phyloP scores from a whole-genome alignment of 1,139 yeast species.

The Yamadazyma sp. region DNA sequence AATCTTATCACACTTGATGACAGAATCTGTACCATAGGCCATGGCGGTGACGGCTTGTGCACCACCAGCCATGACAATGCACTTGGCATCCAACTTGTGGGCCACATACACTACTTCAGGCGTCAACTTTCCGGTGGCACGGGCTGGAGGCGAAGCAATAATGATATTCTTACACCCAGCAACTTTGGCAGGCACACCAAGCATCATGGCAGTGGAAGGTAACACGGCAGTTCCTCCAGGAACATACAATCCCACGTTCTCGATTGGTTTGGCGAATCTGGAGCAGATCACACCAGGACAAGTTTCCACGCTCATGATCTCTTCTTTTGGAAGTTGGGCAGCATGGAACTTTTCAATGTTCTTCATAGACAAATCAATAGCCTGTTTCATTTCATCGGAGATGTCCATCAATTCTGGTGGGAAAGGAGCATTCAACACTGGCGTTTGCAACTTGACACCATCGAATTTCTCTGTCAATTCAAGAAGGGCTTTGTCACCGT shows the following conservation, averaged over 20 bases:
- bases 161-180: conserved; percentile 94
- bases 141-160: conserved; percentile 96
- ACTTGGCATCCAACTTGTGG: conserved; percentile 86
- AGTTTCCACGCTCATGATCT: conserved; percentile 83
- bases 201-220: conserved; percentile 97
- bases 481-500: conserved; percentile 83
- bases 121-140: conserved; percentile 86
- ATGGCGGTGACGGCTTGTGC: conserved; percentile 98
- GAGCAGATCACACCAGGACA: conserved; percentile 92
- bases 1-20: conserved; percentile 93
- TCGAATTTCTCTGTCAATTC: conserved; percentile 91
- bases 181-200: conserved; percentile 98
- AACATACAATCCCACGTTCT: conserved; percentile 89
- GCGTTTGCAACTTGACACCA: conserved; percentile 67
- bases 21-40: conserved; percentile 95
- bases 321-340: conserved; percentile 76
- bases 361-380: conserved; percentile 84
- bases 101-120: conserved; percentile 99
- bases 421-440: conserved; percentile 86
- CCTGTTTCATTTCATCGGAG: conserved; percentile 72
- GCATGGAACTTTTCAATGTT: conserved; percentile 91
- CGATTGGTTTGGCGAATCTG: conserved; percentile 92
- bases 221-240: conserved; percentile 99
- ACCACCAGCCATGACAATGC: conserved; percentile 95
- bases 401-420: conserved; percentile 73